Evolutionary conservation across 176 grass and related monocot species (phyloP).

Genomic region (Oryza meridionalis): DNA sequence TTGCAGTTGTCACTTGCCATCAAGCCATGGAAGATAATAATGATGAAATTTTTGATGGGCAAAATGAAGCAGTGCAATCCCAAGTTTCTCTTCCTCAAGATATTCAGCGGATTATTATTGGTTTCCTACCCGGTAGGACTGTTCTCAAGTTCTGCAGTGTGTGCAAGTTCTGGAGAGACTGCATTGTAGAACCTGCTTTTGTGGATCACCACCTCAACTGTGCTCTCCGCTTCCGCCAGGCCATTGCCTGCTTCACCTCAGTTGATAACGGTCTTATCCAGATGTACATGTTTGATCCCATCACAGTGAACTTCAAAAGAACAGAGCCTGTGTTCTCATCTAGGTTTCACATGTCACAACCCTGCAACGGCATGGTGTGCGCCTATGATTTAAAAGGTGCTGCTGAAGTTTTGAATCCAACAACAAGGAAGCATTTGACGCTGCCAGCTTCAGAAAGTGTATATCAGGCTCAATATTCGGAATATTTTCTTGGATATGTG

Average conservation of each 20-base stretch:
- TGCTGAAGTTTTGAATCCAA: conserved; percentile 59
- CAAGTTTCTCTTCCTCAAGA: conserved; percentile 46
- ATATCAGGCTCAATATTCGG: conserved; percentile 29
- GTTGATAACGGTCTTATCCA: conserved; percentile 43
- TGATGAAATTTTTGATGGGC: conserved; percentile 33
- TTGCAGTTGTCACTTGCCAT: conserved; percentile 18
- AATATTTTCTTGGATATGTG: conserved; percentile 59
- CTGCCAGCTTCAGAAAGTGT: conserved; percentile 39
- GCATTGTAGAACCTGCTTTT: conserved; percentile 42
- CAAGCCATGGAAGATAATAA: conserved; percentile 43
- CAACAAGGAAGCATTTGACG: conserved; percentile 35
- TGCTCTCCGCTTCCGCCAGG: conserved; percentile 36
- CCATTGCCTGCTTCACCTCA: conserved; percentile 56
- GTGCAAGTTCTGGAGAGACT: conserved; percentile 54
- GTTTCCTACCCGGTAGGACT: conserved; percentile 45
- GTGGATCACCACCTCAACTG: conserved; percentile 43
- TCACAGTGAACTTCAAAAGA: conserved; percentile 46
- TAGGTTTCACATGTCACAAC: conserved; percentile 53
- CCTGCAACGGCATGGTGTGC: conserved; percentile 51
- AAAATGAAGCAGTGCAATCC: conserved; percentile 29
- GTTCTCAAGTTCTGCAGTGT: conserved; percentile 42
- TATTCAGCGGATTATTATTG: conserved; percentile 43
- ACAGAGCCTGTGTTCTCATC: conserved; percentile 44
- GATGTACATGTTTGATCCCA: conserved; percentile 53
- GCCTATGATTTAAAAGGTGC: conserved; percentile 44